Base-by-base conservation (phyloP, 2,329 filamentous ascomycete genomes). In the Alternaria gaisen region DNA sequence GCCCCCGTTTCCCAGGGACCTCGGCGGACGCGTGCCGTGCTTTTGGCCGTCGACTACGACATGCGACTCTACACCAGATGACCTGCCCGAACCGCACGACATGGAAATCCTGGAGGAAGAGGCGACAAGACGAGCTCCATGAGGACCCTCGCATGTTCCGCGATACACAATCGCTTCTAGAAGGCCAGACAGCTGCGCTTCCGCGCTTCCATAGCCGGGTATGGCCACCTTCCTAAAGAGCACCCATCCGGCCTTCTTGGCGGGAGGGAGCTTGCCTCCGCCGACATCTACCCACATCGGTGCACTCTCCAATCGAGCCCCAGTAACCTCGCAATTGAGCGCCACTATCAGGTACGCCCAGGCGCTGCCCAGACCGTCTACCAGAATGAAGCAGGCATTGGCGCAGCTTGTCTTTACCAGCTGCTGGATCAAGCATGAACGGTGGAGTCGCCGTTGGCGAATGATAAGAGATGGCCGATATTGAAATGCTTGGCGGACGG, bases 271-370 rank as follows among this genome's bases (percentile, higher is more conserved):
- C 20, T 36, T 50, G 20, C 46, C 32, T 50, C 46, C 30, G 30
- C 46, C 46, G 32, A 22, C 32, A 36, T 26, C 46, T 34, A 38
- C 9, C 46, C 46, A 34, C 32, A 26, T 36, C 30, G n/a, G 46
- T 11, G 10, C 11, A n/a, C 46, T 50, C 46, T 50, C 46, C 32
- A 50, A 48, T 48, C 22, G 32, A 34, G 46, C 46, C 18, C 11
- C 46, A 34, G 46, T 11, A 36, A 36, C 1, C 46, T 50, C 32
- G 46, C 30, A 24, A 36, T 24, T 18, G 30, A 24, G 46, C 43
- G 64, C 60, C 60, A 65, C 62, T 65, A 61, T 63, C 65, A 58
- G 47, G 43, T 26, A 24, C 22, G 65, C 65, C 65, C 56, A 67
- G 62, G 6, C 38, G 18, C 40, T 50, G 65, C 65, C 65, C 46